These are phyloP conservation scores for Paraphaeosphaeria sporulosa DNA, from an alignment of 2,329 filamentous ascomycete species.

Conservation along the genomic window DNA sequence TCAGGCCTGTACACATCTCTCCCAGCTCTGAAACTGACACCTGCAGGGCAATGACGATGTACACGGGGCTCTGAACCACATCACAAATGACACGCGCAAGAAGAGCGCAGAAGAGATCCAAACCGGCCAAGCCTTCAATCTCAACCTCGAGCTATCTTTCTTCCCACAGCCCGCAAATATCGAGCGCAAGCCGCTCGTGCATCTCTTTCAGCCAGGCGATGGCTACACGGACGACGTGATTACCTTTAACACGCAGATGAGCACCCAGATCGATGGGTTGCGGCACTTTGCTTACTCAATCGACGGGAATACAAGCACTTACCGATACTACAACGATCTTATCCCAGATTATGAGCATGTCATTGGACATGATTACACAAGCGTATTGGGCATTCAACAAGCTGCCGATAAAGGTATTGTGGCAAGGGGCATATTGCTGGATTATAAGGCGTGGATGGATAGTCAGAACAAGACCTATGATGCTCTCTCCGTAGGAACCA, in stretches of 20 bases:
- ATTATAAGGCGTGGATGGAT: background rate
- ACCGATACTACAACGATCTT: background rate
- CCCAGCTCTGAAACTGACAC: background rate
- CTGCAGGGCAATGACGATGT: background rate
- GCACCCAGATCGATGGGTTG: background rate
- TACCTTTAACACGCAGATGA: background rate
- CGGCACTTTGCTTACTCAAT: background rate
- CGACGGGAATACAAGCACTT: background rate
- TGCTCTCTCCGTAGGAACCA: background rate
- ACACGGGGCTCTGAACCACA: slow-evolving; percentile 4
- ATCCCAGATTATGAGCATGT: background rate
- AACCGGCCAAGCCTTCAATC: slow-evolving; percentile 8
- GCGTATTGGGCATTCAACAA: background rate
- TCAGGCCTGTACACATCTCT: background rate
- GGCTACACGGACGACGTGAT: background rate
- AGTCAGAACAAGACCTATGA: background rate
- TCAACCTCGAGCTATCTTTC: slow-evolving; percentile 1
- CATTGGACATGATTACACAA: background rate
- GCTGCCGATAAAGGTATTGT: background rate
- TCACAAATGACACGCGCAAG: background rate
- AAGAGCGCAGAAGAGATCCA: slow-evolving; percentile 1
- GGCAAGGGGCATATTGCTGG: background rate
- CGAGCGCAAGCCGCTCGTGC: background rate
- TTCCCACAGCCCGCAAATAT: background rate
- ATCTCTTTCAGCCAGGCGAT: slow-evolving; percentile 3